Conservation (phyloP, 352 stramenopile species). For the Peronospora belbahrii region DNA sequence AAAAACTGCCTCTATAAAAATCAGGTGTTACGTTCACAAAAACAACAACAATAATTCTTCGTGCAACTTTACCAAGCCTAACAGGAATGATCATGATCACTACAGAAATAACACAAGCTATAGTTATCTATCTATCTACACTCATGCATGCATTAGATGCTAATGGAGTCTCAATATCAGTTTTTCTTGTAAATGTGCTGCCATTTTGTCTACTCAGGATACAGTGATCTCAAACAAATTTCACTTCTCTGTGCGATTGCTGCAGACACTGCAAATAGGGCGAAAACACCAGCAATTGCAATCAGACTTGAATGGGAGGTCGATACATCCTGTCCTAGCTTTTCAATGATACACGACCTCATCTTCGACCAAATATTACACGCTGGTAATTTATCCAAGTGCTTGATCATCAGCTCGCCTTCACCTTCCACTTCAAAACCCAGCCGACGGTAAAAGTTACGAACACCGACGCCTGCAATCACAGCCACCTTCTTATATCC, state of each 20-base stretch:
- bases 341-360: slow-evolving; percentile 4
- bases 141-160: neutral
- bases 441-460: slow-evolving; percentile 87
- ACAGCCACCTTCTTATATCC: slow-evolving; percentile 81
- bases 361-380: slow-evolving; percentile 13
- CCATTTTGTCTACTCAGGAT: neutral
- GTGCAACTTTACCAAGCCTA: too few relatives aligned
- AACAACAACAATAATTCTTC: too few relatives aligned
- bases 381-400: slow-evolving; percentile 26
- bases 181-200: neutral
- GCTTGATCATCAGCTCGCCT: slow-evolving; percentile 84
- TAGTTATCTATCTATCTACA: too few relatives aligned
- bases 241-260: slow-evolving; percentile 16
- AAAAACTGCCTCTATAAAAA: too few relatives aligned
- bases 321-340: slow-evolving; percentile 5
- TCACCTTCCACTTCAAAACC: slow-evolving; percentile 84
- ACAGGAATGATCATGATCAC: too few relatives aligned
- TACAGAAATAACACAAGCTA: too few relatives aligned
- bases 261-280: slow-evolving; percentile 6
- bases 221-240: neutral
- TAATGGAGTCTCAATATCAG: neutral
- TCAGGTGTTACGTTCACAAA: too few relatives aligned
- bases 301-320: neutral
- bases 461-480: slow-evolving; percentile 86
- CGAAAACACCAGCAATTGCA: slow-evolving; percentile 6